Conservation (phyloP, 2,329 filamentous ascomycete species). For the Colletotrichum noveboracense region DNA sequence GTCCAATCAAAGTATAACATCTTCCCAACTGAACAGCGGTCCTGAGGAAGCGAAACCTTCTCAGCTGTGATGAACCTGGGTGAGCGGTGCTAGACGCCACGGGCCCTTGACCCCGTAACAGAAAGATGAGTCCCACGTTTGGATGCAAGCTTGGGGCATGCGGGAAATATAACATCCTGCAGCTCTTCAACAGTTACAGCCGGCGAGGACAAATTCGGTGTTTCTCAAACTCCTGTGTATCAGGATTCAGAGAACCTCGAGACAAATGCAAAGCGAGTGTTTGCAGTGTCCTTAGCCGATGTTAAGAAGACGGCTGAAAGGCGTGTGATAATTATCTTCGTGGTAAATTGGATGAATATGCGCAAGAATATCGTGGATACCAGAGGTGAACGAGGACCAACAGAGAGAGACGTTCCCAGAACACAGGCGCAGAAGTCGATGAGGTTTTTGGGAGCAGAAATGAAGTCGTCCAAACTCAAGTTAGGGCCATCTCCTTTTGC, state of each 20-base stretch:
- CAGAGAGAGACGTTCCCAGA: background rate
- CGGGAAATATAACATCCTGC: background rate
- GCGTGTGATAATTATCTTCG: background rate
- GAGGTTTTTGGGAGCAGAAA: background rate
- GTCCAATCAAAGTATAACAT: background rate
- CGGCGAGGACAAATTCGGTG: background rate
- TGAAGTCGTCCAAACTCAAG: background rate
- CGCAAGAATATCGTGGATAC: background rate
- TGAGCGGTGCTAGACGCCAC: fast-evolving
- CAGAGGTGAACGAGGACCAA: background rate
- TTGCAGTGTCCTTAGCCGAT: fast-evolving
- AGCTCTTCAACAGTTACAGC: background rate
- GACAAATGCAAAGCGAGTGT: background rate
- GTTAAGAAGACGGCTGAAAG: background rate
- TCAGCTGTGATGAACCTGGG: fast-evolving
- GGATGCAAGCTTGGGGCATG: background rate
- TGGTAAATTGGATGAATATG: background rate
- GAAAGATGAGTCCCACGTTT: background rate
- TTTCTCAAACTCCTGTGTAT: background rate
- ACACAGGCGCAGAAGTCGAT: background rate
- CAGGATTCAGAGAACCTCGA: background rate
- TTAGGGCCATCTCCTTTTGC: background rate
- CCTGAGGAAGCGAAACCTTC: fast-evolving
- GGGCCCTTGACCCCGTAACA: background rate
- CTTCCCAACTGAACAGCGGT: background rate